phyloP scores from a whole-genome alignment of 768 basidiomycete genomes.

The Gyrodon lividus region DNA sequence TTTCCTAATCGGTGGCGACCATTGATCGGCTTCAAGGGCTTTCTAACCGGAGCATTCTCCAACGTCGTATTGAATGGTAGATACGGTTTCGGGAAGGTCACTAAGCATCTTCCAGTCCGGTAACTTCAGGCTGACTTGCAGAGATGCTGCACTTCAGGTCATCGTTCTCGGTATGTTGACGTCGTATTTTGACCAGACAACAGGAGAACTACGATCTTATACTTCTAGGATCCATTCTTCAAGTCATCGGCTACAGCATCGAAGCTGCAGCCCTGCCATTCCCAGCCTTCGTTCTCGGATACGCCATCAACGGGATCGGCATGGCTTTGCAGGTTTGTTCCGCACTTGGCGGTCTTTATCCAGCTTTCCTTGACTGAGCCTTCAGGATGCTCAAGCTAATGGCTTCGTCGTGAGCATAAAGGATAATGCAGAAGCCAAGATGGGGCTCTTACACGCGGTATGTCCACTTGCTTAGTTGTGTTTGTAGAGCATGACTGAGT shows the following conservation, averaged over 20 bases:
- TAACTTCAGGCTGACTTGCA: not conserved
- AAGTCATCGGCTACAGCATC: slow-evolving; percentile 34
- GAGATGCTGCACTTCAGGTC: slow-evolving; percentile 11
- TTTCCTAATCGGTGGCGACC: not conserved
- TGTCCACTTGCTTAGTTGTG: slow-evolving; percentile 26
- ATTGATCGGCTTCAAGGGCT: slow-evolving; percentile 24
- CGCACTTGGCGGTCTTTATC: not conserved
- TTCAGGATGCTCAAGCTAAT: slow-evolving; percentile 48
- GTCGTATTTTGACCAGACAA: not conserved
- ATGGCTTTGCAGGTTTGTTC: slow-evolving; percentile 43
- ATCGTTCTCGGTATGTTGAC: slow-evolving; percentile 26
- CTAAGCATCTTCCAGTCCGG: not conserved
- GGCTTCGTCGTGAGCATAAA: slow-evolving; percentile 43
- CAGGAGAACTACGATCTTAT: not conserved
- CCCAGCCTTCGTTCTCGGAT: slow-evolving; percentile 43
- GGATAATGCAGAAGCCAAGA: slow-evolving; percentile 38
- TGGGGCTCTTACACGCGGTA: slow-evolving; percentile 41
- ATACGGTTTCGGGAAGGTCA: slow-evolving; percentile 36
- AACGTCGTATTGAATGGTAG: slow-evolving; percentile 29
- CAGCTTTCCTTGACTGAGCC: not conserved
- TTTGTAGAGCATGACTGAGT: not conserved
- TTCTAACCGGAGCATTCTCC: slow-evolving; percentile 31
- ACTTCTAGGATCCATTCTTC: slow-evolving; percentile 26
- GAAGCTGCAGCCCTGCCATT: slow-evolving; percentile 45
- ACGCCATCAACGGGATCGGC: slow-evolving; percentile 43